These are phyloP conservation scores for Senna tora DNA, from an alignment of 306 rosid species.

Conservation along the genomic window DNA sequence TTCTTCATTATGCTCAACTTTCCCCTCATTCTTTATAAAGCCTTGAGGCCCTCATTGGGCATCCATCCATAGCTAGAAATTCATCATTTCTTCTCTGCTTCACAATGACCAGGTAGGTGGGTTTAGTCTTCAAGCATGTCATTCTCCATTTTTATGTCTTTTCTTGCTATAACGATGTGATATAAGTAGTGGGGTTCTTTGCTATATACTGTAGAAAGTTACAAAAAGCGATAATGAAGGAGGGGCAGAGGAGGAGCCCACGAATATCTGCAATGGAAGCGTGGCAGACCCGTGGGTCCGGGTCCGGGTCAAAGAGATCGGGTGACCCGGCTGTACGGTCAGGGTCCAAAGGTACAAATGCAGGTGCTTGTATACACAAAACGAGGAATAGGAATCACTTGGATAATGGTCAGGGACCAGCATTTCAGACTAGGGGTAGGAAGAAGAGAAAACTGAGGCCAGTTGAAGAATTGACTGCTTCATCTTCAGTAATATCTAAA, in stretches of 20 bases:
- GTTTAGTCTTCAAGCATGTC: constrained; percentile 5
- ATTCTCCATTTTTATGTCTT: not conserved
- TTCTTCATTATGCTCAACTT: not conserved
- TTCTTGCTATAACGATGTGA: not conserved
- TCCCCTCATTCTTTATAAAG: constrained; percentile 16
- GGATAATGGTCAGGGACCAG: constrained; percentile 44
- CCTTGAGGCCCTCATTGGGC: not conserved
- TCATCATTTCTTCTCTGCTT: not conserved
- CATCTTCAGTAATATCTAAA: constrained; percentile 25
- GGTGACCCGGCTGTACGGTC: constrained; percentile 3
- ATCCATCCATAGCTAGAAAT: not conserved
- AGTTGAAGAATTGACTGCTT: constrained; percentile 35
- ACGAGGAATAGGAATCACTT: not conserved
- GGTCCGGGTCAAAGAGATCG: not conserved
- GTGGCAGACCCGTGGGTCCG: constrained; percentile 31
- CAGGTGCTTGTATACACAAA: not conserved
- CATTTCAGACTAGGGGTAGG: constrained; percentile 47
- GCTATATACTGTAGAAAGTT: constrained; percentile 31
- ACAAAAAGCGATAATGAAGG: constrained; percentile 41
- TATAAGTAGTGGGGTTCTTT: constrained; percentile 20
- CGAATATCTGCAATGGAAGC: constrained; percentile 50
- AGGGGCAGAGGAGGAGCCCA: constrained; percentile 62
- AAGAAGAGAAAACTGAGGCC: constrained; percentile 49
- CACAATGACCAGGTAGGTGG: constrained; percentile 59
- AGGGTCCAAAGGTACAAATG: not conserved